Base-by-base conservation (phyloP, 306 rosid genomes). In the Cicer bijugum region DNA sequence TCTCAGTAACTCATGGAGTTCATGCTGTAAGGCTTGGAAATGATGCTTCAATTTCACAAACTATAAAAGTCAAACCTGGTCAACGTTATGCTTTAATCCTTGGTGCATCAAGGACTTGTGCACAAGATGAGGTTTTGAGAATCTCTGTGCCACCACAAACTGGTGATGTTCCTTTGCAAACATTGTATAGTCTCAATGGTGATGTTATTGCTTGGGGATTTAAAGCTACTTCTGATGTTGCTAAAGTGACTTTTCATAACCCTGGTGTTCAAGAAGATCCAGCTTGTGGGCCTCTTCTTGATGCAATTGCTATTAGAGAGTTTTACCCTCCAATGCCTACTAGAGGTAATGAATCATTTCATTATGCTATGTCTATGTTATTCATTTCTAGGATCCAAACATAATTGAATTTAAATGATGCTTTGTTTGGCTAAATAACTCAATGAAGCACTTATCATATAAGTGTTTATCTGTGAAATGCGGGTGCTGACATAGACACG, bases 21-120 rank as follows among this genome's bases (percentile, higher is more conserved):
- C 97, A 94, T 81, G 98, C 97, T 35, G 92, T 94, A 38, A 94
- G 98, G 84, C 95, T 94, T 15, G 97, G 97, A 15, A 94, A 94
- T 47, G 95, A 91, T 9, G 98, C 97, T 17, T 84, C 97, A 8
- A 81, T 94, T 78, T 89, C 98, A 37, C 97, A 94, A 84, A 86
- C 71, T 65, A 59, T 91, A 9, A 88, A 87, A 73, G 90, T 94
- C 58, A 88, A 86, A 65, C 72, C 82, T 0, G 96, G 97, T 61
- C 82, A 87, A 51, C 42, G 62, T 0, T 91, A 91, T 74, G 97
- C 97, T 39, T 82, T 94, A 0, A 94, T 93, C 9, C 87, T 94
- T 51, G 93, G 91, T 6, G 99, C 99, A 57, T 91, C 99, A 14
- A 94, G 97, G 80, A 94, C 99, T 43, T 94, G 99, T 81, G 96